Conservation (phyloP, 805 yeast genomes). For the Yamadazyma paraphyllophila region DNA sequence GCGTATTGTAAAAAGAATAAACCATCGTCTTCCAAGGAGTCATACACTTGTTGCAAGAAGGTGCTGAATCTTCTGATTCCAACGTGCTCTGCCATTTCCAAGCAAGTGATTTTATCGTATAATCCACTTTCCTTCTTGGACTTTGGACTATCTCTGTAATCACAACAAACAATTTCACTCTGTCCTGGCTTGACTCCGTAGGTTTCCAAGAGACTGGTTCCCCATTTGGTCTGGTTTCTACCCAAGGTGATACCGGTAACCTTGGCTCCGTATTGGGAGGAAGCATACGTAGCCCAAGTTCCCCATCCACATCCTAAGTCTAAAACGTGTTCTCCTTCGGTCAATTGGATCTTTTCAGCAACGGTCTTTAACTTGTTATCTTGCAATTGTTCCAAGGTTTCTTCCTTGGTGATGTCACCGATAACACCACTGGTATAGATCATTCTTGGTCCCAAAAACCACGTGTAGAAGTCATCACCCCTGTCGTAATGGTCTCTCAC, state of each 20-base stretch:
- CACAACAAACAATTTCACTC: slow-evolving; percentile 75
- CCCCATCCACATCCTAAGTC: slow-evolving; percentile 98
- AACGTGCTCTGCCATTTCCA: slow-evolving; percentile 96
- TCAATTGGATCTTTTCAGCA: slow-evolving; percentile 78
- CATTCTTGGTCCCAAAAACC: slow-evolving; percentile 95
- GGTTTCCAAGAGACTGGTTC: slow-evolving; percentile 64
- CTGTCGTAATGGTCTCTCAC: slow-evolving; percentile 95
- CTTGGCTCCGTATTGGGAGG: slow-evolving; percentile 76
- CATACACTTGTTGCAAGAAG: slow-evolving; percentile 77
- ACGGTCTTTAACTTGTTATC: slow-evolving; percentile 87
- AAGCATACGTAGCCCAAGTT: slow-evolving; percentile 80
- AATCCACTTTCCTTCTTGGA: slow-evolving; percentile 40
- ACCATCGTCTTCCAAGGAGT: slow-evolving; percentile 90
- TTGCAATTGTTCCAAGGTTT: slow-evolving; percentile 76
- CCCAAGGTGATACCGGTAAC: slow-evolving; percentile 92
- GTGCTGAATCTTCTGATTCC: slow-evolving; percentile 81
- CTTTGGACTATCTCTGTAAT: slow-evolving; percentile 89
- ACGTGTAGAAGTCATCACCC: slow-evolving; percentile 91
- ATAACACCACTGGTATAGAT: slow-evolving; percentile 87
- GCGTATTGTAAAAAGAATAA: slow-evolving; percentile 84
- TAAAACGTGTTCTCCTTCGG: slow-evolving; percentile 69
- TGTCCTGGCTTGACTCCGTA: slow-evolving; percentile 71
- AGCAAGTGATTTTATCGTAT: slow-evolving; percentile 84
- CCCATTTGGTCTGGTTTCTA: slow-evolving; percentile 87
- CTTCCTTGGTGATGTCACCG: slow-evolving; percentile 65